These are phyloP conservation scores for Penicillium sp. DNA, from an alignment of 2,329 filamentous ascomycete genomes.

Conservation along the genomic window DNA sequence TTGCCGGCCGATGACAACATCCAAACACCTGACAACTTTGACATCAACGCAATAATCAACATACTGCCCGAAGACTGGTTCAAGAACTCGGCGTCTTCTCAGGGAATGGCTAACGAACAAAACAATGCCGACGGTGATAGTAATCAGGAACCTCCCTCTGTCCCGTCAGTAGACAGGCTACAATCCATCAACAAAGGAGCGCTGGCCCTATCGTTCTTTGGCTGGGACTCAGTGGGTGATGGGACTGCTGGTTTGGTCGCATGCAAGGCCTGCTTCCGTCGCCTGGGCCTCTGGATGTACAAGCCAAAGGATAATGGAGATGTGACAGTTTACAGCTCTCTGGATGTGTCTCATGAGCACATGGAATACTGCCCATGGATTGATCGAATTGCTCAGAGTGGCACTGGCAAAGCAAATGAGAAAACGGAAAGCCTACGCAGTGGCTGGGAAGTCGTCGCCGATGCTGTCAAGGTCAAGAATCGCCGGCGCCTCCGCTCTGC, in stretches of 20 bases:
- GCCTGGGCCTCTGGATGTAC: conserved; percentile 93
- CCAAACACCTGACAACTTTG: conserved; percentile 35
- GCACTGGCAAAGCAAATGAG: conserved; percentile 35
- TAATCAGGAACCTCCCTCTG: conserved; percentile 6
- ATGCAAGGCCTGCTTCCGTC: conserved; percentile 84
- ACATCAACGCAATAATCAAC: conserved; percentile 35
- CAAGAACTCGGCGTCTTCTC: conserved; percentile 1
- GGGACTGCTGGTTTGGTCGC: conserved; percentile 66
- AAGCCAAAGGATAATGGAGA: conserved; percentile 68
- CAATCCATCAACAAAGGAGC: conserved; percentile 62
- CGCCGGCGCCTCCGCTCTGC: conserved; percentile 35
- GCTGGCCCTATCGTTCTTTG: conserved; percentile 70
- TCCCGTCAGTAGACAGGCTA: conserved; percentile 14
- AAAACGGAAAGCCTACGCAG: conserved; percentile 40
- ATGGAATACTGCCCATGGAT: conserved; percentile 85
- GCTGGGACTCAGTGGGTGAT: conserved; percentile 67
- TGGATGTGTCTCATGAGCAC: conserved; percentile 74
- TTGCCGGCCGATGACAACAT: conserved; percentile 37
- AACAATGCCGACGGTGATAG: background rate
- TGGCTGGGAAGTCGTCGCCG: conserved; percentile 52
- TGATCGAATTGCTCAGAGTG: conserved; percentile 65
- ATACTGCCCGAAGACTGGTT: conserved; percentile 35
- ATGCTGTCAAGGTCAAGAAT: conserved; percentile 47
- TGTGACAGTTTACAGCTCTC: conserved; percentile 47
- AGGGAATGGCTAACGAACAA: background rate